Evolutionary conservation across 441 rosid species (phyloP), one percentile per base, ranked within the genome.

Genomic region (Bruguiera hainesii): DNA sequence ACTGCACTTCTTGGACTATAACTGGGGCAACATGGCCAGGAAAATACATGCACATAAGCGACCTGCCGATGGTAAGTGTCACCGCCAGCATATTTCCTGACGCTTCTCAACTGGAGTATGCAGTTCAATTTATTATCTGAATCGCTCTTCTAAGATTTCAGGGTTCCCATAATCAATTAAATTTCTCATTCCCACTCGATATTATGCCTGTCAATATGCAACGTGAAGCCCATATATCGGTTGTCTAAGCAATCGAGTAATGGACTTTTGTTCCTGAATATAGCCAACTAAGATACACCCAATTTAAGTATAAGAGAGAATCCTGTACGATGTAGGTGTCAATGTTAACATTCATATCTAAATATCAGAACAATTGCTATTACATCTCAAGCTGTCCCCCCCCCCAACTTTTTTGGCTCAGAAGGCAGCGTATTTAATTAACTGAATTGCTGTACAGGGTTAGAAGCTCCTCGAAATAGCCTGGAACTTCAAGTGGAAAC

Each of bases 381-480:
- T 37, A 37, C 13, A 42, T 42, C 18, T 13, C 48, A 13, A 42
- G 42, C 5, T 10, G 30, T 2, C 48, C 56, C 25, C 10, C 31
- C 57, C 25, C 7, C 26, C 37, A 42, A 46, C 6, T 61, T 66
- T 15, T 11, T 10, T 7, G 5, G 39, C 42, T 29, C 19, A 51
- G 15, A 51, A 67, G 60, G 18, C 72, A 60, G 63, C 63, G 50
- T 15, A 42, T 11, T 67, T 65, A 48, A 39, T 29, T 60, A 4
- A n/a, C 28, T 59, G 10, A 66, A 67, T 69, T 59, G 16, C 21
- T 57, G 31, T 77, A 62, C 79, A 90, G 97, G 87, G 71, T 72
- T 89, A 65, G 98, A 93, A 79, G 91, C 94, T 82, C 97, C 94
- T 5, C 72, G 93, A 42, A 93, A 87, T 77, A 87, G 98, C 80